A percentile compares a stretch with the other conserved stretches of the same genome.
Conservation (phyloP, 2,329 filamentous ascomycete species). For the Sphaerulina populicola region DNA sequence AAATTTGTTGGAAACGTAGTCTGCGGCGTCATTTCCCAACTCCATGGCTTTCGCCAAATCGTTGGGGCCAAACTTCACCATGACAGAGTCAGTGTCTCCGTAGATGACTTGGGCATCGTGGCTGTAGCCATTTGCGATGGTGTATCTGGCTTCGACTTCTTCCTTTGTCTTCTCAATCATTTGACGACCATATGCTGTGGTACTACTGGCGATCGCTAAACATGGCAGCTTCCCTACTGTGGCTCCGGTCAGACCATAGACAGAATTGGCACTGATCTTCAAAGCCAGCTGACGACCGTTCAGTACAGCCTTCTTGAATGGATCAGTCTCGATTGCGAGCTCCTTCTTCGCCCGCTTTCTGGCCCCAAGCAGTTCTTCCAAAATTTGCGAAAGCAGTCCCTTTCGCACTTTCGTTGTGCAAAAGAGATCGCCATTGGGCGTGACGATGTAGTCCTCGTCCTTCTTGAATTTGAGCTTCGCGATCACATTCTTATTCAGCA, state of each 20-base stretch:
- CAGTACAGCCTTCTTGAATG: slow-evolving; percentile 94
- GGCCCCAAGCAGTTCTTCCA: slow-evolving; percentile 84
- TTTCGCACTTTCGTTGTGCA: slow-evolving; percentile 83
- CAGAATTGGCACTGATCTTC: slow-evolving; percentile 95
- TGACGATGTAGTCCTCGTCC: slow-evolving; percentile 93
- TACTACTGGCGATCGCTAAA: slow-evolving; percentile 89
- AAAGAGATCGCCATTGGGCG: slow-evolving; percentile 89
- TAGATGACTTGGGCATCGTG: slow-evolving; percentile 97
- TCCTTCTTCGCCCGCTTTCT: slow-evolving; percentile 93
- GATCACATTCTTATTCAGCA: slow-evolving; percentile 69
- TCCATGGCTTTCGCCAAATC: slow-evolving; percentile 87
- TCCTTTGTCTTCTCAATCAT: slow-evolving; percentile 98
- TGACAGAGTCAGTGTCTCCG: slow-evolving; percentile 97
- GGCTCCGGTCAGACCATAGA: slow-evolving; percentile 93
- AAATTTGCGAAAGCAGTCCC: slow-evolving; percentile 84
- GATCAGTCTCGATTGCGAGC: slow-evolving; percentile 76
- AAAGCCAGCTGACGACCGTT: slow-evolving; percentile 94
- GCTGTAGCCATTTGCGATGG: slow-evolving; percentile 84
- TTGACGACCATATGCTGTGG: slow-evolving; percentile 90
- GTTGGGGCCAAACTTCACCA: slow-evolving; percentile 94
- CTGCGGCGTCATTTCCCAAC: slow-evolving; percentile 83
- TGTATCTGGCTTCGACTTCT: slow-evolving; percentile 87
- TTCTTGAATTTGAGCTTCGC: slow-evolving; percentile 70
- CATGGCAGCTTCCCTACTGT: slow-evolving; percentile 94
- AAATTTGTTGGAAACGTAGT: slow-evolving; percentile 84